Conservation (phyloP, 192 early-diverging fungal species). For the Irineochytrium annulatum region DNA sequence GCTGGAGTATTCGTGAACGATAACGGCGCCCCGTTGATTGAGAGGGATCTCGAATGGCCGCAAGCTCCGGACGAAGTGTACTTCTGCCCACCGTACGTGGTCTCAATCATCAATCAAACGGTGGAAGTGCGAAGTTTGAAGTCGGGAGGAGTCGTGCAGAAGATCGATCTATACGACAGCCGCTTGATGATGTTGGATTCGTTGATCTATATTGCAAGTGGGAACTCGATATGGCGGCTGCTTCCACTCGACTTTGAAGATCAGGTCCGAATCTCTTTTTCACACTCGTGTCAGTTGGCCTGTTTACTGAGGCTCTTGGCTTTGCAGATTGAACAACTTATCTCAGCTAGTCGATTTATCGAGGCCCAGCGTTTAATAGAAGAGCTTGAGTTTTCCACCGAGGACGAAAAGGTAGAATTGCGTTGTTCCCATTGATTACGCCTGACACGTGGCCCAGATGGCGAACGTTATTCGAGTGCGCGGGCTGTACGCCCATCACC, state of each 20-base stretch:
- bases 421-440: neutral
- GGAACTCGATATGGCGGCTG: constrained; percentile 40
- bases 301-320: neutral
- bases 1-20: constrained; percentile 28
- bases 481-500: constrained; percentile 50
- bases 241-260: constrained; percentile 56
- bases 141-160: constrained; percentile 78
- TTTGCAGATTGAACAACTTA: constrained; percentile 46
- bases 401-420: constrained; percentile 42
- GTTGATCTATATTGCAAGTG: constrained; percentile 36
- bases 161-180: constrained; percentile 64
- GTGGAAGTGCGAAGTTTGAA: constrained; percentile 86
- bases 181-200: constrained; percentile 16
- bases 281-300: constrained; percentile 10
- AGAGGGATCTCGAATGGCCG: constrained; percentile 37
- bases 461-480: constrained; percentile 51
- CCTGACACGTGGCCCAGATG: constrained; percentile 12
- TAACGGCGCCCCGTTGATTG: constrained; percentile 23
- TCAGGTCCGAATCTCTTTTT: constrained; percentile 25
- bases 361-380: constrained; percentile 49
- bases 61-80: constrained; percentile 51
- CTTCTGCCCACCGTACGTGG: constrained; percentile 67
- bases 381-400: constrained; percentile 48
- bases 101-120: constrained; percentile 61
- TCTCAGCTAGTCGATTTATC: constrained; percentile 31